Evolutionary conservation across 176 grass and related monocot genomes (phyloP).

Genomic region (Ensete ventricosum): DNA sequence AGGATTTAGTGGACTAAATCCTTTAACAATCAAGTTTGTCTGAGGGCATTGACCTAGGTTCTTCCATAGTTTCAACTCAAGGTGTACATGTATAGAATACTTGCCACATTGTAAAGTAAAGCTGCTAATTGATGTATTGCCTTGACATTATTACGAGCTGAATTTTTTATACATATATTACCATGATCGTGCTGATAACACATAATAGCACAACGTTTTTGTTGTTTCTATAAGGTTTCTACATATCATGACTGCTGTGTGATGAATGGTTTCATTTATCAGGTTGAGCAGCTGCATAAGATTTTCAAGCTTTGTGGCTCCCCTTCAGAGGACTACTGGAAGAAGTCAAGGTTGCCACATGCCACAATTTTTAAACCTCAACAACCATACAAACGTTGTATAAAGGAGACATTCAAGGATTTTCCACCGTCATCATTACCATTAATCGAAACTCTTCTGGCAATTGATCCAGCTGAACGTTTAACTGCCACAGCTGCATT

Average conservation of each 20-base stretch:
- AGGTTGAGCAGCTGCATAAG: constrained; percentile 6
- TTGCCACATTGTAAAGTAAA: neutral
- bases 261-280: neutral
- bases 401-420: constrained; percentile 4
- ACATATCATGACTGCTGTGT: neutral
- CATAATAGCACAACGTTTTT: neutral
- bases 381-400: neutral
- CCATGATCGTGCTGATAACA: neutral
- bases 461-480: constrained; percentile 2
- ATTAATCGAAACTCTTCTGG: constrained; percentile 4
- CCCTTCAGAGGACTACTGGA: constrained; percentile 5
- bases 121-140: neutral
- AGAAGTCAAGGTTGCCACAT: constrained; percentile 6
- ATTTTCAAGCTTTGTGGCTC: constrained; percentile 5
- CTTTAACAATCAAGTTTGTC: neutral
- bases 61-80: neutral
- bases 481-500: neutral
- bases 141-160: neutral
- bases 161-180: neutral
- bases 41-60: neutral
- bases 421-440: neutral
- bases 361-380: constrained; percentile 6
- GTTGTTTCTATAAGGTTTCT: neutral
- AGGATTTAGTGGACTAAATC: neutral
- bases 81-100: neutral